Evolutionary conservation across 2,329 filamentous ascomycete species (phyloP).

Genomic region (Colletotrichum godetiae): DNA sequence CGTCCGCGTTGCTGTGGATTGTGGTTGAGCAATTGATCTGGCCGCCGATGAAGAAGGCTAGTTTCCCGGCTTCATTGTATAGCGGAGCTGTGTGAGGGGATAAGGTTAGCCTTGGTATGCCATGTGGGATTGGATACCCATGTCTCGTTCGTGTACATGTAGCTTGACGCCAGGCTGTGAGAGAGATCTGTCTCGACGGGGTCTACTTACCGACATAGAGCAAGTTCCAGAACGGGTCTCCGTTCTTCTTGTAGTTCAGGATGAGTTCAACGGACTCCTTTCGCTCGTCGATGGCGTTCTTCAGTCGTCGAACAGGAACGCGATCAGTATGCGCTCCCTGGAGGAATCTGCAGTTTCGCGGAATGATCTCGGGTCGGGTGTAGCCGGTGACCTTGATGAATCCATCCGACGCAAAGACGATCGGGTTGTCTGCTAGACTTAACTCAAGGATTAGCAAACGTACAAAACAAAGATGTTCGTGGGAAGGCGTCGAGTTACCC

Average conservation of each 20-base stretch:
- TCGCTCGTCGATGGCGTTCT: conserved; percentile 51
- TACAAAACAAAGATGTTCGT: accelerated
- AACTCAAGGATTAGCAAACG: conserved; percentile 33
- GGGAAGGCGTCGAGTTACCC: background rate
- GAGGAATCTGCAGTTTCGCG: conserved; percentile 62
- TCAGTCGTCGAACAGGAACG: conserved; percentile 53
- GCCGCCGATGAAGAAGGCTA: conserved; percentile 61
- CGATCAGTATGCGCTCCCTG: conserved; percentile 60
- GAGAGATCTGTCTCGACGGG: too few relatives aligned
- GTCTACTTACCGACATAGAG: conserved; percentile 58
- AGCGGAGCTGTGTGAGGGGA: conserved; percentile 48
- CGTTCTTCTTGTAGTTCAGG: conserved; percentile 62
- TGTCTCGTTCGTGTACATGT: background rate
- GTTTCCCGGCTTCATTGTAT: conserved; percentile 53
- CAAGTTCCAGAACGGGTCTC: conserved; percentile 67
- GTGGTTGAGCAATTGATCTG: conserved; percentile 65
- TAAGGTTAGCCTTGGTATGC: background rate
- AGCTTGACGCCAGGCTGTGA: too few relatives aligned
- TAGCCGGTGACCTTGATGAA: conserved; percentile 64
- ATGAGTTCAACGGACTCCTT: conserved; percentile 62
- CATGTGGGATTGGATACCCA: background rate
- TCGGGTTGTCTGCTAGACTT: conserved; percentile 61
- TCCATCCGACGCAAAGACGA: conserved; percentile 61
- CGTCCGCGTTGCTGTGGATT: conserved; percentile 58
- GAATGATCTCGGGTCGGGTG: conserved; percentile 57